Percentiles rank a stretch among this genome's conserved stretches.
Conservation (phyloP, 306 rosid species). For the Trifolium repens region DNA sequence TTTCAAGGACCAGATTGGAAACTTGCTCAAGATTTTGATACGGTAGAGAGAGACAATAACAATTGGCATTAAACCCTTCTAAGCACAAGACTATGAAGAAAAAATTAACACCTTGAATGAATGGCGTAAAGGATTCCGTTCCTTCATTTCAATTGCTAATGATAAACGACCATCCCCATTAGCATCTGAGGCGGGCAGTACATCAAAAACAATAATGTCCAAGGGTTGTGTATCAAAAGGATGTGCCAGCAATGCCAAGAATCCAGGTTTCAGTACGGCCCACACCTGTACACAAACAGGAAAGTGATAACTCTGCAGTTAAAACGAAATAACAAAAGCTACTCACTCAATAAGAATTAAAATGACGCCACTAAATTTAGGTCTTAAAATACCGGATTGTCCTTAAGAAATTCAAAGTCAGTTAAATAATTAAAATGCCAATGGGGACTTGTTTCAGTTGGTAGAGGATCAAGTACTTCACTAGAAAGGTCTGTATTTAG, state of each 20-base stretch:
- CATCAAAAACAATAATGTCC: conserved; percentile 94
- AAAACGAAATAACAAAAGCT: conserved; percentile 22
- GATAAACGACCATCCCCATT: conserved; percentile 86
- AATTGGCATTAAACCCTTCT: conserved; percentile 24
- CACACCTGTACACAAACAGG: conserved; percentile 69
- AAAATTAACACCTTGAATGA: conserved; percentile 70
- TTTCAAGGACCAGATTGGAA: conserved; percentile 28
- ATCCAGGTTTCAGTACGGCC: conserved; percentile 98
- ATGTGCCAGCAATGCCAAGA: conserved; percentile 90
- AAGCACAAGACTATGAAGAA: conserved; percentile 31
- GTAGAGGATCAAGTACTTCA: conserved; percentile 17
- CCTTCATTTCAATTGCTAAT: conserved; percentile 79
- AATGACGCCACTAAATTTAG: conserved; percentile 26
- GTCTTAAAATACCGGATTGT: background rate
- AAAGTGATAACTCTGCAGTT: conserved; percentile 22
- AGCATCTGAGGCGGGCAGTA: conserved; percentile 77
- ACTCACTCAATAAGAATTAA: background rate
- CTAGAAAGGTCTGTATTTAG: conserved; percentile 19
- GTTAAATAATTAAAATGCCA: conserved; percentile 12
- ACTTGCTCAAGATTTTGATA: conserved; percentile 16
- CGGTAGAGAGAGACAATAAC: conserved; percentile 27
- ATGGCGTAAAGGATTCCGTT: conserved; percentile 89
- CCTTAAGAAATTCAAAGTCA: conserved; percentile 19
- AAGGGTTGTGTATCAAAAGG: conserved; percentile 87
- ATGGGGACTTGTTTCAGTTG: conserved; percentile 22